phyloP scores from a whole-genome alignment of 1,284 basidiomycete species.

The Ganoderma multipileum region DNA sequence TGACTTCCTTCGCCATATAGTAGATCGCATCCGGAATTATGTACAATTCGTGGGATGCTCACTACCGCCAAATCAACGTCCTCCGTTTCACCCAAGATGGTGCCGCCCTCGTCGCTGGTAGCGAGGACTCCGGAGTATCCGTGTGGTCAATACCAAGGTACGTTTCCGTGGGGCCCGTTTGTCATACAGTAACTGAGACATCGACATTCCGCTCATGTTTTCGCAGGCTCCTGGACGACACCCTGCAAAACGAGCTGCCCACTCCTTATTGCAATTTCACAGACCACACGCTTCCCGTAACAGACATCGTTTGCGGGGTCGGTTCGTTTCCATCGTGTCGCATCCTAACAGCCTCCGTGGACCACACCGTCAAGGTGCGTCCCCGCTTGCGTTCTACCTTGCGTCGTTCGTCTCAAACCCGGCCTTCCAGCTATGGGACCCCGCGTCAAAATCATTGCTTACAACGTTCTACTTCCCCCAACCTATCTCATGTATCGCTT shows the following conservation, averaged over 20 bases:
- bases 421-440: conserved; percentile 77
- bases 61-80: conserved; percentile 89
- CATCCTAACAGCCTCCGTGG: conserved; percentile 83
- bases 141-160: conserved; percentile 91
- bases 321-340: conserved; percentile 83
- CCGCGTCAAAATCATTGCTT: conserved; percentile 78
- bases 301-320: conserved; percentile 81
- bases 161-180: conserved; percentile 36
- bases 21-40: conserved; percentile 91
- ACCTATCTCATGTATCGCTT: conserved; percentile 71
- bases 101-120: conserved; percentile 82
- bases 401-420: conserved; percentile 18
- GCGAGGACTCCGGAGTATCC: conserved; percentile 88
- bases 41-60: conserved; percentile 91
- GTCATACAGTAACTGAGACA: neutral
- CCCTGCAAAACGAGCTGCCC: conserved; percentile 71
- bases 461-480: conserved; percentile 87
- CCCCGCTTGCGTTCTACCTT: neutral
- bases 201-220: neutral
- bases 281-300: conserved; percentile 92
- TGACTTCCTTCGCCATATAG: conserved; percentile 35
- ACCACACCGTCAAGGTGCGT: conserved; percentile 90
- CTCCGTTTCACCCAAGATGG: conserved; percentile 87
- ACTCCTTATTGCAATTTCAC: conserved; percentile 83
- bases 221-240: conserved; percentile 72